Base-by-base conservation (phyloP, 192 early-diverging fungal genomes). In the Rhizoclosmatium globosum region DNA sequence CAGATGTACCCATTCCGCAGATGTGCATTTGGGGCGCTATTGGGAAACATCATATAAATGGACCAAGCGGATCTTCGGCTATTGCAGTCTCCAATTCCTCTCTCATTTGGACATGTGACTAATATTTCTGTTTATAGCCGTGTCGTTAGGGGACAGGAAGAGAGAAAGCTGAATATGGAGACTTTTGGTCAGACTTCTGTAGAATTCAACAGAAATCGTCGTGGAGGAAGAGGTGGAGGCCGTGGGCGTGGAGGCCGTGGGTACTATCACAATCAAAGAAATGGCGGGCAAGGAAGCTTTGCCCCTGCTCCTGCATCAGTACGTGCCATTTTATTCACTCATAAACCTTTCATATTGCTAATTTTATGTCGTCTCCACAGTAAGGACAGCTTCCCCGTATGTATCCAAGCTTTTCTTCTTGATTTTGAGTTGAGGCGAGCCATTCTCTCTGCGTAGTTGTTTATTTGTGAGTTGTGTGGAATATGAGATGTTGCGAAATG, bases 121-220 rank as follows among this genome's bases (percentile, higher is more conserved):
- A n/a, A n/a, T n/a, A n/a, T n/a, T 4, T 7, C 41, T 21, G 56
- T 50, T 71, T 69, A 9, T 48, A 82, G 81, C 21, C 91, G 95
- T 72, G 89, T 96, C 59, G 88, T 90, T 61, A 91, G 93, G 23
- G 89, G 91, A 81, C 90, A 92, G 45, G 93, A 96, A 81, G 98
- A 99, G 85, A 90, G 95, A 50, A 87, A 89, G 72, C 82, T 96
- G 81, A 99, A 99, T 83, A 84, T 97, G 83, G 97, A 98, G 82
- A 99, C 98, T 0, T 99, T 99, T 91, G 98, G 98, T 21, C 96
- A 98, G 84, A 75, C 73, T 42, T 83, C 80, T 19, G 47, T 71
- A 13, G 79, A 79, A 15, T 50, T 23, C 7, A 74, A 78, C 78
- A 53, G 76, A n/a, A 21, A 4, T 6, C 19, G 76, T 9, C 65